These are phyloP conservation scores for Aspergillus sp. DNA, from an alignment of 2,329 filamentous ascomycete species.

Conservation along the genomic window DNA sequence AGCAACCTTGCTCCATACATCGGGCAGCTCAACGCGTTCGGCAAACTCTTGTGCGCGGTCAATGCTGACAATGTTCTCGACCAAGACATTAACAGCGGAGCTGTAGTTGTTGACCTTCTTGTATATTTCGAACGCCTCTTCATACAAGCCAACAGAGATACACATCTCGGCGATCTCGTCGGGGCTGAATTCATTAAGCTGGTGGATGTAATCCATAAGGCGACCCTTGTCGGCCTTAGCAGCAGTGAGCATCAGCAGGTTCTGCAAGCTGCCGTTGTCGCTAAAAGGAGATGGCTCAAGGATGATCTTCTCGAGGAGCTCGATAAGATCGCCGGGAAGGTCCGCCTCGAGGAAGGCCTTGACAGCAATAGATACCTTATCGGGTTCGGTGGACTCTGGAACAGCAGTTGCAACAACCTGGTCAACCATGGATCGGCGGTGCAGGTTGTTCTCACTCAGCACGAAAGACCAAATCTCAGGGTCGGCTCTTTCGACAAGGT, in stretches of 20 bases:
- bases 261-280: conserved; percentile 95
- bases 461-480: conserved; percentile 92
- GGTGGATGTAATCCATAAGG: conserved; percentile 94
- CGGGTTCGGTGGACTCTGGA: conserved; percentile 85
- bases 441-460: conserved; percentile 91
- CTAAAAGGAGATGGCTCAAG: conserved; percentile 99
- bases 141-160: conserved; percentile 90
- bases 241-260: conserved; percentile 92
- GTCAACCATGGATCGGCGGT: conserved; percentile 89
- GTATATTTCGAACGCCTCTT: conserved; percentile 97
- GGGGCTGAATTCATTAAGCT: conserved; percentile 82
- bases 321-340: conserved; percentile 89
- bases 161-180: conserved; percentile 91
- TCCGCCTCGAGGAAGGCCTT: conserved; percentile 90
- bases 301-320: conserved; percentile 98
- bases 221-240: conserved; percentile 94
- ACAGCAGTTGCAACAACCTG: conserved; percentile 96
- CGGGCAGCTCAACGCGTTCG: conserved; percentile 86
- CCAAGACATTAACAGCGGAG: conserved; percentile 84
- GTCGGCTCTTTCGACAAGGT: conserved; percentile 87
- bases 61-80: conserved; percentile 96
- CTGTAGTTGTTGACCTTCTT: conserved; percentile 94
- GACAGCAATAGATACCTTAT: conserved; percentile 92
- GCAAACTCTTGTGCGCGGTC: conserved; percentile 95
- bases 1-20: conserved; percentile 97